Conservation (phyloP, 257 asterid species). For the Solanum piurae region DNA sequence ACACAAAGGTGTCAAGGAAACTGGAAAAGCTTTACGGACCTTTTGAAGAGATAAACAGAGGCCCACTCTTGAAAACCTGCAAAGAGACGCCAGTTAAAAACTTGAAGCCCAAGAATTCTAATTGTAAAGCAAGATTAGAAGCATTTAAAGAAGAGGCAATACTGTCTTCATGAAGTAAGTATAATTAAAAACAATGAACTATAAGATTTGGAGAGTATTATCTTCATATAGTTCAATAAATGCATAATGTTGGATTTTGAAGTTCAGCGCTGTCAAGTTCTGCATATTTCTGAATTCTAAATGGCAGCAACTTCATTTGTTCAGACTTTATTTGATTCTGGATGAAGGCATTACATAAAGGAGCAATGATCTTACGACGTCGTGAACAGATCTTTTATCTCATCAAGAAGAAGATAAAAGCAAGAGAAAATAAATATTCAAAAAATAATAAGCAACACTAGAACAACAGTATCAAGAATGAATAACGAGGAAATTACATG, state of each 20-base stretch:
- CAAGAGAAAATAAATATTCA: not conserved
- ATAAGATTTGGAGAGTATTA: not conserved
- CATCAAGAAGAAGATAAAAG: not conserved
- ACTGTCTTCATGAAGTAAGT: not conserved
- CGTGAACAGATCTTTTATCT: not conserved
- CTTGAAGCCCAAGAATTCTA: conserved; percentile 1
- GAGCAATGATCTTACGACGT: not conserved
- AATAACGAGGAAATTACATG: not conserved
- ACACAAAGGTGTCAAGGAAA: not conserved
- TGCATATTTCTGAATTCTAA: not conserved
- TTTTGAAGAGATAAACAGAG: conserved; percentile 89
- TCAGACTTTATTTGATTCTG: not conserved
- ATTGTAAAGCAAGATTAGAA: conserved; percentile 2
- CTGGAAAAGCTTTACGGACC: conserved; percentile 32
- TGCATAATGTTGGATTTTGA: not conserved
- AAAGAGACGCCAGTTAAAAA: conserved; percentile 11
- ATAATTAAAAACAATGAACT: not conserved
- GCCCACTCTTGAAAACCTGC: conserved; percentile 99
- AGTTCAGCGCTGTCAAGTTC: not conserved
- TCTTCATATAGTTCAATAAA: not conserved
- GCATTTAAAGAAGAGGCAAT: not conserved
- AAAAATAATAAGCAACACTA: not conserved
- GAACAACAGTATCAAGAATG: not conserved
- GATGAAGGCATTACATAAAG: not conserved
- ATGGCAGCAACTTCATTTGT: not conserved